These are phyloP conservation scores for Zalaria obscura DNA, from an alignment of 2,329 filamentous ascomycete genomes.

Conservation along the genomic window DNA sequence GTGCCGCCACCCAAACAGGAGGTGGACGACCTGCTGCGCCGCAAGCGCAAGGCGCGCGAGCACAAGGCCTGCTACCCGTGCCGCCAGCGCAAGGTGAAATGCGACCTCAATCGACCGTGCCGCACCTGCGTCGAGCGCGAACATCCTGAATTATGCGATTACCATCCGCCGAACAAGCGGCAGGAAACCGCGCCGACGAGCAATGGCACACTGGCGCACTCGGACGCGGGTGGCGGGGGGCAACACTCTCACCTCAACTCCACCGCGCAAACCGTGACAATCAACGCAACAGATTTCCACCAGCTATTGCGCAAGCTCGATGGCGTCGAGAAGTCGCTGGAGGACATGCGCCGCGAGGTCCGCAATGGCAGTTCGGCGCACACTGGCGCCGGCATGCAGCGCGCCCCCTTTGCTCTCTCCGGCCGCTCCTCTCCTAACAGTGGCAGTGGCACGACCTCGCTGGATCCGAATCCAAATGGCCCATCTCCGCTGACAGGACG, in stretches of 20 bases:
- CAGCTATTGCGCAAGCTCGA: slow-evolving; percentile 33
- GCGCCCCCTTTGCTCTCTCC: slow-evolving; percentile 1
- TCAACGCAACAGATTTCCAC: slow-evolving; percentile 29
- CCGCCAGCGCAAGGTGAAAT: slow-evolving; percentile 29
- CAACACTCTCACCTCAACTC: background rate
- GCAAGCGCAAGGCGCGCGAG: slow-evolving; percentile 36
- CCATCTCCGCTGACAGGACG: background rate
- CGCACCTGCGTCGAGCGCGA: slow-evolving; percentile 36
- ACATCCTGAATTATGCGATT: slow-evolving; percentile 34
- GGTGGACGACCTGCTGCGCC: slow-evolving; percentile 34
- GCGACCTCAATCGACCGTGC: slow-evolving; percentile 32
- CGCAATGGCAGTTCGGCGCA: slow-evolving; percentile 6
- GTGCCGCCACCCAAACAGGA: slow-evolving; percentile 21
- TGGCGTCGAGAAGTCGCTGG: slow-evolving; percentile 31
- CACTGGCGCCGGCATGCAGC: background rate
- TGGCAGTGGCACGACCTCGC: background rate
- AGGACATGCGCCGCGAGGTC: slow-evolving; percentile 24
- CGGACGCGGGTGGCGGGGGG: background rate
- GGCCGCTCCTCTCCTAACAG: slow-evolving; percentile 7
- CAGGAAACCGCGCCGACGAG: slow-evolving; percentile 11
- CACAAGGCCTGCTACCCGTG: slow-evolving; percentile 40
- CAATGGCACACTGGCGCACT: background rate
- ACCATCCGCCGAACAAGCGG: slow-evolving; percentile 22
- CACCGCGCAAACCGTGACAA: slow-evolving; percentile 11
- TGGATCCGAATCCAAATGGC: background rate